phyloP scores from a whole-genome alignment of 139 green algal species.

The Dunaliella sp. region DNA sequence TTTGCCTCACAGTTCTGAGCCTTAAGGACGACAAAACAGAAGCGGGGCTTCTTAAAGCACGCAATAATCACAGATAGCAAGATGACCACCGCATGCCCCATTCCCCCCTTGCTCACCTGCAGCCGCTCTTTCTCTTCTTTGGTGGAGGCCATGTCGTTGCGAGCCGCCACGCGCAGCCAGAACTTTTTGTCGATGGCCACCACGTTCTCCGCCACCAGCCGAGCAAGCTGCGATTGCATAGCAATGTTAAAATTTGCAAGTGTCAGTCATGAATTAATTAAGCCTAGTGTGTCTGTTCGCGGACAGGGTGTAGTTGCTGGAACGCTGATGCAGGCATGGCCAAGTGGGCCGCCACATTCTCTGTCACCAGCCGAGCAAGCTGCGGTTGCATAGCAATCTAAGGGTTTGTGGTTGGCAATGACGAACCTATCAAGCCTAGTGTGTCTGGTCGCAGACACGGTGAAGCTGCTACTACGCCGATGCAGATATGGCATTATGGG shows the following conservation, averaged over 20 bases:
- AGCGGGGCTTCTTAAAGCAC: too few species aligned
- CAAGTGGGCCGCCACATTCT: slow-evolving; percentile 74
- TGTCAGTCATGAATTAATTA: not conserved
- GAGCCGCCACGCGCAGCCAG: slow-evolving; percentile 86
- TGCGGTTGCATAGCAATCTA: slow-evolving; percentile 21
- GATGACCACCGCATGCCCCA: too few species aligned
- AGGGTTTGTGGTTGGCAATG: not conserved
- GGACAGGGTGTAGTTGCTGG: not conserved
- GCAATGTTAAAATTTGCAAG: not conserved
- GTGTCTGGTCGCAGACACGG: not conserved
- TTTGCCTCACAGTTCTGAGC: too few species aligned
- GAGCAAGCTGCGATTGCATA: slow-evolving; percentile 49
- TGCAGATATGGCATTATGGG: not conserved
- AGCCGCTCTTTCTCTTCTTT: slow-evolving; percentile 57
- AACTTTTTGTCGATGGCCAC: slow-evolving; percentile 85
- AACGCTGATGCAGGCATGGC: not conserved
- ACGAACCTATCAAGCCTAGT: too few species aligned
- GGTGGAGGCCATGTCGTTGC: slow-evolving; percentile 59
- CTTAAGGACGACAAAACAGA: too few species aligned
- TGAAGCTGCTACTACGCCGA: not conserved
- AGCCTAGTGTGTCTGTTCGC: not conserved
- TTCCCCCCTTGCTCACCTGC: not conserved
- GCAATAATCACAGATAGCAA: too few species aligned
- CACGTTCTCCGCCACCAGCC: slow-evolving; percentile 83
- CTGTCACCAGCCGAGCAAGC: slow-evolving; percentile 68